Evolutionary conservation across 2,329 filamentous ascomycete genomes (phyloP), one percentile per base, ranked within the genome.

Genomic region (Fusarium buxicola): DNA sequence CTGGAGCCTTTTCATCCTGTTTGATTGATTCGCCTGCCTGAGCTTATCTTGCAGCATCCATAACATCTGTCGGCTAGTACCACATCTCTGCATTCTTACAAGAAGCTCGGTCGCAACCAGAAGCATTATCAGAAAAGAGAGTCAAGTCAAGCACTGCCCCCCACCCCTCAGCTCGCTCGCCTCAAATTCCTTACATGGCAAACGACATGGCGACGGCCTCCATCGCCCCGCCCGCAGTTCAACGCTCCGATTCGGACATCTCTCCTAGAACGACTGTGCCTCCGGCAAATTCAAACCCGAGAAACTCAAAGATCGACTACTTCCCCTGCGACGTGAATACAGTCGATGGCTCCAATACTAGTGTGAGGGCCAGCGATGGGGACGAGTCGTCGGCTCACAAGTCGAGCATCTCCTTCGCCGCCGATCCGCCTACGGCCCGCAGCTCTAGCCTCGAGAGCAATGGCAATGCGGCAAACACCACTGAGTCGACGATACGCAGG

Each of bases 221-320:
- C 30, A 63, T 59, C 41, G 51, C 55, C 44, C 70, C 69, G 49
- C 65, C 64, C 65, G 43, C 56, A 30, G 49, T 71, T 30, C 69
- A 72, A 48, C 78, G 75, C 57, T 73, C 78, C 46, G 78, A 77
- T 60, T 79, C 76, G 15, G 79, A 81, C 40, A 66, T 82, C 53
- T 83, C 81, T 55, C 80, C 81, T 25, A 73, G 72, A 50, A 76
- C 80, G 7, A 55, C 69, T 8, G 35, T 52, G 13, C 68, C 71
- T 15, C 61, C 63, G 3, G 55, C 55, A 58, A 44, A 51, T 11
- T 55, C 68, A 45, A 62, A 60, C 10, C 24, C 38, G 25, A 34
- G 41, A 31, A 46, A 34, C 11, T 13, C 41, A 12, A 45, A 67
- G 28, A 12, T 18, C 40, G 75, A 65, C 18, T 73, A 74, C 40